A percentile compares a stretch with the other conserved stretches of the same genome.
Evolutionary conservation across 2,329 filamentous ascomycete genomes (phyloP).

Genomic region (Corinectria fuckeliana): DNA sequence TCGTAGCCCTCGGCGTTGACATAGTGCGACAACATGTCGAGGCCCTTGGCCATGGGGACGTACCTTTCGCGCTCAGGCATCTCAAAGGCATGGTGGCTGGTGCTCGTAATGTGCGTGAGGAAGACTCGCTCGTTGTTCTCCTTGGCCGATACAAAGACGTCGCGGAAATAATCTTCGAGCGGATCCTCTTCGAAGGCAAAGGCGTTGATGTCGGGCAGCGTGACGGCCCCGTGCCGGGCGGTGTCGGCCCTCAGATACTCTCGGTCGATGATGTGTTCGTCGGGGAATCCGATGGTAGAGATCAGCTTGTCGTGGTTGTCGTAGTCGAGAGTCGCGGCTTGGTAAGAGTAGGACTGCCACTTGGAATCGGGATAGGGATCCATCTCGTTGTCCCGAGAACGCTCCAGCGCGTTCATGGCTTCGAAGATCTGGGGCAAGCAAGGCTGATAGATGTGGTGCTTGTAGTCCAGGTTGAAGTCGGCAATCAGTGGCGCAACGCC

Average conservation of each 20-base stretch:
- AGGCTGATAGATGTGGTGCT: constrained; percentile 52
- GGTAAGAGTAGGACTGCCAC: constrained; percentile 44
- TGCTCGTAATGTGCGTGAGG: constrained; percentile 45
- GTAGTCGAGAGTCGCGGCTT: constrained; percentile 43
- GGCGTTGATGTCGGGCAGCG: constrained; percentile 43
- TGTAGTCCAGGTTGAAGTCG: constrained; percentile 51
- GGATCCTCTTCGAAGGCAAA: constrained; percentile 43
- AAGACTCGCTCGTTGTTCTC: constrained; percentile 43
- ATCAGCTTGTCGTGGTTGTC: constrained; percentile 45
- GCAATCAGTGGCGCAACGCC: constrained; percentile 50
- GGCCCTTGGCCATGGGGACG: constrained; percentile 34
- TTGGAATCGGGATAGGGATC: constrained; percentile 24
- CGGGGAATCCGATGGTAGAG: constrained; percentile 40
- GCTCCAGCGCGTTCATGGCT: constrained; percentile 39
- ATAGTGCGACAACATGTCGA: constrained; percentile 42
- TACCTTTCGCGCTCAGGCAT: constrained; percentile 40
- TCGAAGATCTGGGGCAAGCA: constrained; percentile 50
- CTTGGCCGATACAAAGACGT: constrained; percentile 40
- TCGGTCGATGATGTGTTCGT: constrained; percentile 34
- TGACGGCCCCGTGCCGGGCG: constrained; percentile 40
- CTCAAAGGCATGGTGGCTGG: constrained; percentile 43
- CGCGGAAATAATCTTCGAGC: constrained; percentile 42
- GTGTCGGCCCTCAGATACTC: constrained; percentile 40
- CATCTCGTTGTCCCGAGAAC: not conserved
- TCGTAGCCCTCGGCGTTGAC: constrained; percentile 43